These are phyloP conservation scores for Yarrowia hollandica DNA, from an alignment of 805 yeast genomes.

Conservation along the genomic window DNA sequence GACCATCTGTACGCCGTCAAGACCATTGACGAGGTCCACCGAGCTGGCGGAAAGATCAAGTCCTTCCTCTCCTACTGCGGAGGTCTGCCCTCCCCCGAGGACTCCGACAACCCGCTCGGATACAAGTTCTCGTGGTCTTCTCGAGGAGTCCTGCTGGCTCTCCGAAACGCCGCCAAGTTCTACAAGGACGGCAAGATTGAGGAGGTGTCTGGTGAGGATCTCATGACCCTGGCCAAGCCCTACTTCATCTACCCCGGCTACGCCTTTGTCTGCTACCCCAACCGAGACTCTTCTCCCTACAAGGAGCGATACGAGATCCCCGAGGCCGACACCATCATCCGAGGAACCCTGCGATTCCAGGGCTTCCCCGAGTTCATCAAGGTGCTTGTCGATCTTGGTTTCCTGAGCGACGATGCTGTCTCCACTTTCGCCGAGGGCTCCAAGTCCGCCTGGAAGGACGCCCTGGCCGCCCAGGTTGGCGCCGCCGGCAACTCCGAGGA, in stretches of 20 bases:
- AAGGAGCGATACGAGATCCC: slow-evolving; percentile 91
- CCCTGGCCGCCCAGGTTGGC: slow-evolving; percentile 71
- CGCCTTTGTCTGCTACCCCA: slow-evolving; percentile 93
- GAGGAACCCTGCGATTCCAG: slow-evolving; percentile 97
- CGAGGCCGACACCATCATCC: slow-evolving; percentile 93
- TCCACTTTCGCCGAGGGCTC: slow-evolving; percentile 54
- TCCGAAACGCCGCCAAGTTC: slow-evolving; percentile 89
- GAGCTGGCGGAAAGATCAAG: slow-evolving; percentile 84
- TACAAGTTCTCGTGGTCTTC: slow-evolving; percentile 99
- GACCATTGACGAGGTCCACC: slow-evolving; percentile 96
- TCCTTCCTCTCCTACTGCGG: slow-evolving; percentile 97
- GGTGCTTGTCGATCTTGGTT: slow-evolving; percentile 90
- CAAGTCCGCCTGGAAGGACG: slow-evolving; percentile 80
- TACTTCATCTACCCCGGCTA: slow-evolving; percentile 95
- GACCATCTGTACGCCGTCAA: slow-evolving; percentile 98
- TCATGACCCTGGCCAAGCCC: slow-evolving; percentile 94
- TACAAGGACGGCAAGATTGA: slow-evolving; percentile 83
- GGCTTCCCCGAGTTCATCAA: slow-evolving; percentile 98
- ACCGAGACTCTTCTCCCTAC: slow-evolving; percentile 95
- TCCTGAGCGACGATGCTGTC: slow-evolving; percentile 74
- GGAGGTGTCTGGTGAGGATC: slow-evolving; percentile 78
- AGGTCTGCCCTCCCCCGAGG: slow-evolving; percentile 97
- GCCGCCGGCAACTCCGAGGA: slow-evolving; percentile 66
- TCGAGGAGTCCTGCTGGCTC: slow-evolving; percentile 93
- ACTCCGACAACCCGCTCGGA: slow-evolving; percentile 96